Percentiles rank a stretch among this genome's conserved stretches.
Evolutionary conservation across 2,329 filamentous ascomycete species (phyloP).

Genomic region (Tolypocladium inflatum): DNA sequence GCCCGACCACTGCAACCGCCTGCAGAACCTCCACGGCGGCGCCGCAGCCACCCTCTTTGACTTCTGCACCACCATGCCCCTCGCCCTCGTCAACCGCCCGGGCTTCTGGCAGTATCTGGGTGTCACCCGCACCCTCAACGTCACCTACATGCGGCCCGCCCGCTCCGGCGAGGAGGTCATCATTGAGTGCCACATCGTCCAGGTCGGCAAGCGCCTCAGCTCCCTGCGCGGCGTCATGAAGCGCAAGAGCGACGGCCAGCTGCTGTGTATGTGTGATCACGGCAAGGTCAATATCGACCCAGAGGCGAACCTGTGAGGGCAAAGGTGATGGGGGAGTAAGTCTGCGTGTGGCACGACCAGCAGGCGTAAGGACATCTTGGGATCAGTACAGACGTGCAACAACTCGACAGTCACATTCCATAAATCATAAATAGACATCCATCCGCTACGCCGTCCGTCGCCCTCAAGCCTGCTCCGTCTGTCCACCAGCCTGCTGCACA

Average conservation of each 20-base stretch:
- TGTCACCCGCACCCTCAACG: constrained; percentile 55
- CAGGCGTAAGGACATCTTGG: neutral
- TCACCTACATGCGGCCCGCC: constrained; percentile 58
- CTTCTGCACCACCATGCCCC: constrained; percentile 48
- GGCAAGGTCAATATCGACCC: constrained; percentile 54
- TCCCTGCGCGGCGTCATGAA: constrained; percentile 45
- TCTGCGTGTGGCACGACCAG: neutral
- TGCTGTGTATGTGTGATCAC: constrained; percentile 53
- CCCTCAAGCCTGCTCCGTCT: neutral
- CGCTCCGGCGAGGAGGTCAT: constrained; percentile 39
- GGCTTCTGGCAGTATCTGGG: constrained; percentile 55
- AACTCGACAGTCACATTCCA: neutral
- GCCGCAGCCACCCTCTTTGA: constrained; percentile 61
- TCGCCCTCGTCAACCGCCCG: constrained; percentile 45
- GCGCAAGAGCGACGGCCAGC: constrained; percentile 38
- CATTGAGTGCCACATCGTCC: constrained; percentile 48
- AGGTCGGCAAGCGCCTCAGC: constrained; percentile 44
- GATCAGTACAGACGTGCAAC: neutral
- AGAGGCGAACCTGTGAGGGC: constrained; percentile 16
- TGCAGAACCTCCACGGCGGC: constrained; percentile 50
- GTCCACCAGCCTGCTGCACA: constrained; percentile 1
- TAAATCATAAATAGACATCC: neutral
- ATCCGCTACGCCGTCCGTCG: neutral
- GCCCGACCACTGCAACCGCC: constrained; percentile 40
- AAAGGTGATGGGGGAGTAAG: neutral